These are phyloP conservation scores for Emydomyces testavorans DNA, from an alignment of 2,329 filamentous ascomycete genomes.

Conservation along the genomic window DNA sequence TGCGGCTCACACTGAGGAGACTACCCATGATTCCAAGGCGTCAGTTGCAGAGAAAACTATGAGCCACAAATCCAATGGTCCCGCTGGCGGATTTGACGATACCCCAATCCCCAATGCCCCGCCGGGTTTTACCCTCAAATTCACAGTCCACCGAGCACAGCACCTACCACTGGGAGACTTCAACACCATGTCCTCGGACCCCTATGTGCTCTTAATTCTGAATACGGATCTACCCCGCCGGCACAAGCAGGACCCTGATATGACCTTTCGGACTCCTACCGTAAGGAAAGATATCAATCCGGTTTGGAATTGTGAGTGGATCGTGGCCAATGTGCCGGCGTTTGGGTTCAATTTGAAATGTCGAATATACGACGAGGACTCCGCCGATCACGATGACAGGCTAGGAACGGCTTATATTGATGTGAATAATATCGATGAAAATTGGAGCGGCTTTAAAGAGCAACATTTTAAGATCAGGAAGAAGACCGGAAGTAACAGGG, in stretches of 20 bases:
- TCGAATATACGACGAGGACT: slow-evolving; percentile 81
- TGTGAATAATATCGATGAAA: slow-evolving; percentile 47
- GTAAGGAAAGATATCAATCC: slow-evolving; percentile 61
- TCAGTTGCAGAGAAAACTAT: neutral
- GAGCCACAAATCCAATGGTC: slow-evolving; percentile 28
- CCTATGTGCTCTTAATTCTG: slow-evolving; percentile 68
- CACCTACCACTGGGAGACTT: slow-evolving; percentile 79
- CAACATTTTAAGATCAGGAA: slow-evolving; percentile 64
- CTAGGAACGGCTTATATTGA: slow-evolving; percentile 73
- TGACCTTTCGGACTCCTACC: slow-evolving; percentile 65
- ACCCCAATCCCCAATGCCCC: slow-evolving; percentile 65
- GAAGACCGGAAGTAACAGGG: slow-evolving; percentile 72
- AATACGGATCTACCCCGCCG: slow-evolving; percentile 57
- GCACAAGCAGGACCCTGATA: slow-evolving; percentile 64
- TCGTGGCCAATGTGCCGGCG: slow-evolving; percentile 73
- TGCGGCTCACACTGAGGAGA: neutral
- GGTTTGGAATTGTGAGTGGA: slow-evolving; percentile 74
- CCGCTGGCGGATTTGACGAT: slow-evolving; percentile 65
- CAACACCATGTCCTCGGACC: slow-evolving; percentile 65
- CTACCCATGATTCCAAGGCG: neutral
- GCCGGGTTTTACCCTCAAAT: slow-evolving; percentile 70
- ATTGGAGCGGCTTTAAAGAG: slow-evolving; percentile 58
- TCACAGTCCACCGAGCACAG: slow-evolving; percentile 69
- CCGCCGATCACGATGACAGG: slow-evolving; percentile 71
- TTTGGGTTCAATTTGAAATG: slow-evolving; percentile 76